These are phyloP conservation scores for Aquanectria penicillioides DNA, from an alignment of 2,329 filamentous ascomycete species.

Conservation along the genomic window DNA sequence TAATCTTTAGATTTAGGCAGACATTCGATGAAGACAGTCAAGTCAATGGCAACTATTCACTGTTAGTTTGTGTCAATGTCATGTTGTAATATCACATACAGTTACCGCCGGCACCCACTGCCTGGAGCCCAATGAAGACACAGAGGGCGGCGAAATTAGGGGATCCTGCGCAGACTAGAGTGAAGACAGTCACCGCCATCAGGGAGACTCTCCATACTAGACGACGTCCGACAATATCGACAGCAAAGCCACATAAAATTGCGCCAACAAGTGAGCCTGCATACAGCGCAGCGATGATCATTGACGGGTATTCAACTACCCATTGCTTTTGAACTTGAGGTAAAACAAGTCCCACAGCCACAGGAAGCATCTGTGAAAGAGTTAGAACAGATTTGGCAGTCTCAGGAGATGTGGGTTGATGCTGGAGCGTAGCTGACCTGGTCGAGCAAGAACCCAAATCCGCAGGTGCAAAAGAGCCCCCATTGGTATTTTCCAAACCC, in stretches of 20 bases:
- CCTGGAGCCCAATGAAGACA: conserved; percentile 6
- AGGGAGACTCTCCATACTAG: not conserved
- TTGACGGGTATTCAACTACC: not conserved
- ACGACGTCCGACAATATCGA: conserved; percentile 2
- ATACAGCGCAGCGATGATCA: conserved; percentile 7
- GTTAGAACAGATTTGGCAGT: no score
- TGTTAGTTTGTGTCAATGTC: not conserved
- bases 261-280: conserved; percentile 8
- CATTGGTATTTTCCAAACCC: conserved; percentile 10
- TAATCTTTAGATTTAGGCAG: conserved; percentile 10
- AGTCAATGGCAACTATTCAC: conserved; percentile 3
- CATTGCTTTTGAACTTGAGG: conserved; percentile 3
- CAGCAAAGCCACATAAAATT: conserved; percentile 3
- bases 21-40: conserved; percentile 6
- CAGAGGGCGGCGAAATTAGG: not conserved
- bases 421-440: not conserved
- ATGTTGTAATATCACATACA: not conserved
- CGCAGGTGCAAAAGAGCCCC: conserved; percentile 6
- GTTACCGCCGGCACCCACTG: conserved; percentile 5
- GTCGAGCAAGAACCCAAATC: conserved; percentile 11
- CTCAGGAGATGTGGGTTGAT: not conserved
- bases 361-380: not conserved
- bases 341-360: not conserved
- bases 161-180: not conserved
- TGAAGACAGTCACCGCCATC: conserved; percentile 1